These are phyloP conservation scores for Tylopilus sp. DNA, from an alignment of 1,284 basidiomycete genomes.

Conservation along the genomic window DNA sequence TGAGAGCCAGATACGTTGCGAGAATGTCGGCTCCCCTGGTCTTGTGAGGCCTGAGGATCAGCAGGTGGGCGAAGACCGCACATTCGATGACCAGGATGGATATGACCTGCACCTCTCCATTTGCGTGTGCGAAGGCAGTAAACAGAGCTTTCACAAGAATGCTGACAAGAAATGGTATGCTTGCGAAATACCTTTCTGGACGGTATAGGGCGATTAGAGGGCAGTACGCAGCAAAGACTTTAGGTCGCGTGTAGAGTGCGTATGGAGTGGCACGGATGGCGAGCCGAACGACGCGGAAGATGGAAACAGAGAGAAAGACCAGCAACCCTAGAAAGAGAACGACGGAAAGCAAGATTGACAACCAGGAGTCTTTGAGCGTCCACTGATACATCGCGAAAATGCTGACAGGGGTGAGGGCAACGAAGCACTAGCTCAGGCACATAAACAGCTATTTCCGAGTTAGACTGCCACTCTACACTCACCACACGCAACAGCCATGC, in stretches of 20 bases:
- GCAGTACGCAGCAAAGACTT: slow-evolving; percentile 37
- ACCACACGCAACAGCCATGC: slow-evolving; percentile 61
- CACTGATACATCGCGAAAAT: slow-evolving; percentile 85
- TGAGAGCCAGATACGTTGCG: slow-evolving; percentile 56
- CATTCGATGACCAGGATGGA: slow-evolving; percentile 67
- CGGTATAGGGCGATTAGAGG: slow-evolving; percentile 58
- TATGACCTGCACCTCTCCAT: slow-evolving; percentile 69
- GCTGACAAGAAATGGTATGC: slow-evolving; percentile 51
- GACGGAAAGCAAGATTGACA: slow-evolving; percentile 65
- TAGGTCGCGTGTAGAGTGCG: slow-evolving; percentile 36
- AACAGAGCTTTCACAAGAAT: slow-evolving; percentile 64
- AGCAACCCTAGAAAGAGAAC: slow-evolving; percentile 58
- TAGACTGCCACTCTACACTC: slow-evolving; percentile 24
- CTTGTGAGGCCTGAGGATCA: slow-evolving; percentile 53
- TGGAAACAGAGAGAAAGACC: slow-evolving; percentile 42
- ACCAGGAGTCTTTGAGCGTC: slow-evolving; percentile 81
- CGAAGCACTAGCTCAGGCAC: slow-evolving; percentile 45
- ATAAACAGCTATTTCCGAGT: slow-evolving; percentile 5
- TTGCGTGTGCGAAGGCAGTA: slow-evolving; percentile 63
- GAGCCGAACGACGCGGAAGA: slow-evolving; percentile 43
- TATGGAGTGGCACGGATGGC: slow-evolving; percentile 38
- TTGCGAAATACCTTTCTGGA: slow-evolving; percentile 51
- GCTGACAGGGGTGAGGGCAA: slow-evolving; percentile 63
- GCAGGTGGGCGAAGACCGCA: slow-evolving; percentile 49
- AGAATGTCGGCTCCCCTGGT: slow-evolving; percentile 59